phyloP scores from a whole-genome alignment of 2,329 filamentous ascomycete species.

The Phialophora chinensis region DNA sequence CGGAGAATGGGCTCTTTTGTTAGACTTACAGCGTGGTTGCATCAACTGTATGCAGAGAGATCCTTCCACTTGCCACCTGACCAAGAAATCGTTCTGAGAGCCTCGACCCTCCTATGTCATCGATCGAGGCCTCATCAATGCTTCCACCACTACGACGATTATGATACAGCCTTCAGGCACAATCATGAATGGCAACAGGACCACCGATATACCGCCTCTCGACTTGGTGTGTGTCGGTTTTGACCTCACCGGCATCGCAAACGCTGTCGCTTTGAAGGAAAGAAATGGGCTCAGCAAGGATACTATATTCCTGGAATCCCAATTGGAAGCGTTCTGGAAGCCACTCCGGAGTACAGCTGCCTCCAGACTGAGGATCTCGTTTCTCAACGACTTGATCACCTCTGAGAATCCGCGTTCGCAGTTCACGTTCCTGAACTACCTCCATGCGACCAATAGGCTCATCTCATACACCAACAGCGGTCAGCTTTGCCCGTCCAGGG shows the following conservation, averaged over 20 bases:
- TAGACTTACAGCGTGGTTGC: too few relatives aligned
- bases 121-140: background rate
- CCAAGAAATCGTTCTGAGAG: background rate
- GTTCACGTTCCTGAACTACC: conserved; percentile 38
- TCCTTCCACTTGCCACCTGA: too few relatives aligned
- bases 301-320: conserved; percentile 34
- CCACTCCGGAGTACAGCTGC: conserved; percentile 25
- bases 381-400: conserved; percentile 37
- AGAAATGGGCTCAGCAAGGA: conserved; percentile 20
- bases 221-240: conserved; percentile 38
- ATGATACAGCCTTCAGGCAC: background rate
- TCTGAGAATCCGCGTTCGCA: conserved; percentile 36
- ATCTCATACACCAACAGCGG: conserved; percentile 31
- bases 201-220: background rate
- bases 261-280: conserved; percentile 35
- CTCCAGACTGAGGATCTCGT: conserved; percentile 31
- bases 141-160: background rate
- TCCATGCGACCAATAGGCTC: conserved; percentile 33
- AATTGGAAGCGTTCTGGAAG: conserved; percentile 28
- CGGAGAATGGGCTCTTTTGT: background rate
- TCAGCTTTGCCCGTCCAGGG: conserved; percentile 28
- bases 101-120: too few relatives aligned
- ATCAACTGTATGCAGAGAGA: too few relatives aligned
- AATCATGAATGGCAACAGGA: background rate
- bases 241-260: conserved; percentile 29